Evolutionary conservation across 163 green algal genomes (phyloP).

Genomic region (Trebouxia gelatinosa): DNA sequence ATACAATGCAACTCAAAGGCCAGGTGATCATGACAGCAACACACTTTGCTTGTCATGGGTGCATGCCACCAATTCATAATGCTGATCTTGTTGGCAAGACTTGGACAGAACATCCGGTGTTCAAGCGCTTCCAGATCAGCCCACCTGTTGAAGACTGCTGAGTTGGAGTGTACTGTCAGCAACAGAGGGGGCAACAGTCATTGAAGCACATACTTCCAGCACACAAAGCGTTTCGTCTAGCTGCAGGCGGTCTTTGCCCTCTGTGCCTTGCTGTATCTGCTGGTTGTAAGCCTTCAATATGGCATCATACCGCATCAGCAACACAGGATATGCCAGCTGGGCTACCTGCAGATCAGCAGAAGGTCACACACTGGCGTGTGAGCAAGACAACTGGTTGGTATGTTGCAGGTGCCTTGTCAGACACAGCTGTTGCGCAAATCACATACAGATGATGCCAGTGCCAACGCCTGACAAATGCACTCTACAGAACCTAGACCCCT

Average conservation of each 20-base stretch:
- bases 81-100: not conserved
- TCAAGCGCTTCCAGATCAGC: not conserved
- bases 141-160: constrained; percentile 1
- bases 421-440: not conserved
- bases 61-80: not conserved
- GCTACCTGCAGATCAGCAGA: constrained; percentile 33
- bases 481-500: not conserved
- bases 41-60: not conserved
- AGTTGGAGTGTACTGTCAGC: constrained; percentile 33
- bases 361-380: not conserved
- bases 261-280: not conserved
- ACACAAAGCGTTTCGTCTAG: constrained; percentile 64
- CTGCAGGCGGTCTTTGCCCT: constrained; percentile 21
- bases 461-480: not conserved
- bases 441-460: not conserved
- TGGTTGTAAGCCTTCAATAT: constrained; percentile 57
- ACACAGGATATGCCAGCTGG: constrained; percentile 60
- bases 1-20: constrained; percentile 12
- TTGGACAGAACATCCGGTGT: not conserved
- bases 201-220: constrained; percentile 59
- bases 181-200: constrained; percentile 49
- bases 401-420: not conserved
- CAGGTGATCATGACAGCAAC: not conserved
- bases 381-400: not conserved
- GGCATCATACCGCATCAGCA: constrained; percentile 57